These are phyloP conservation scores for Ophiognomonia clavigignenti-juglandacearum DNA, from an alignment of 2,329 filamentous ascomycete genomes.

Conservation along the genomic window DNA sequence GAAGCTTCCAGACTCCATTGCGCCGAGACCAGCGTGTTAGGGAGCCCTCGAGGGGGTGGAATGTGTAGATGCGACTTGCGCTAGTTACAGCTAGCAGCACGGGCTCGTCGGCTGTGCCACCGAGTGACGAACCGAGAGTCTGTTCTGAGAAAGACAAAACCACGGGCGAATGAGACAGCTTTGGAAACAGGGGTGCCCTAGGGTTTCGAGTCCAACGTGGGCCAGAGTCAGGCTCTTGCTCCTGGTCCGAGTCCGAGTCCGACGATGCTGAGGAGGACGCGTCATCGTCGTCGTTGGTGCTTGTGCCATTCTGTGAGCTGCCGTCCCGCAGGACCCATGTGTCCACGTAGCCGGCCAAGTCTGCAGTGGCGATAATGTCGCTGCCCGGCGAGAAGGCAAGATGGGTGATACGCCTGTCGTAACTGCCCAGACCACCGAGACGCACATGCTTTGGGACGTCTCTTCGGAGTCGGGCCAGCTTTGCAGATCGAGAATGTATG, in stretches of 20 bases:
- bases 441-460: slow-evolving; percentile 49
- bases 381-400: slow-evolving; percentile 76
- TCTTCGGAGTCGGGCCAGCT: slow-evolving; percentile 48
- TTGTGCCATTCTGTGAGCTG: slow-evolving; percentile 28
- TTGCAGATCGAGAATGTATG: slow-evolving; percentile 36
- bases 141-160: slow-evolving; percentile 63
- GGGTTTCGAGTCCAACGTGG: slow-evolving; percentile 75
- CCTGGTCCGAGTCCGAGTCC: slow-evolving; percentile 20
- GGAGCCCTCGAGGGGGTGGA: slow-evolving; percentile 71
- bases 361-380: slow-evolving; percentile 70
- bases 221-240: slow-evolving; percentile 33
- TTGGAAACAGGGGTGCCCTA: slow-evolving; percentile 62
- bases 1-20: slow-evolving; percentile 73
- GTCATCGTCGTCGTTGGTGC: slow-evolving; percentile 27
- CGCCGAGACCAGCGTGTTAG: slow-evolving; percentile 82
- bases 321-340: slow-evolving; percentile 70
- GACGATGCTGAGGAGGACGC: slow-evolving; percentile 21
- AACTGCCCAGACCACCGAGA: slow-evolving; percentile 66
- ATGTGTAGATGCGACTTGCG: slow-evolving; percentile 65
- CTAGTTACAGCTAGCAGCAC: slow-evolving; percentile 43
- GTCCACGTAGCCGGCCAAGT: slow-evolving; percentile 81
- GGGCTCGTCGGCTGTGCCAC: slow-evolving; percentile 9
- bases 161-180: slow-evolving; percentile 59
- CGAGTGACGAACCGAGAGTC: slow-evolving; percentile 27
- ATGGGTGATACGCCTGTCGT: slow-evolving; percentile 71